Conservation (phyloP, 805 yeast species). For the Candida qinlingensis region DNA sequence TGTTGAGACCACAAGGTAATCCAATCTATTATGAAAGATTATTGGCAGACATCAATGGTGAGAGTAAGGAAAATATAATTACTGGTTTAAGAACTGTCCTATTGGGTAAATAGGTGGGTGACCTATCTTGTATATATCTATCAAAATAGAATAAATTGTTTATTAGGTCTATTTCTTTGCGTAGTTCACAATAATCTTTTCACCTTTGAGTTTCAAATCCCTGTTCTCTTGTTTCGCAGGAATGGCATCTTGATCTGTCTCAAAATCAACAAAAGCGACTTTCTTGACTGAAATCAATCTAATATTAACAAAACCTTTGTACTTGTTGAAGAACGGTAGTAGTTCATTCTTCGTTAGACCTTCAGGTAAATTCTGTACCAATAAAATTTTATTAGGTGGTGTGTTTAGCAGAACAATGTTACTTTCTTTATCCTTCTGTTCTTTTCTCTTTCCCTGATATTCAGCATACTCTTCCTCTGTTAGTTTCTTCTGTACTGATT, state of each 20-base stretch:
- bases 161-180: conserved; percentile 21
- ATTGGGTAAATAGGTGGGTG: conserved; percentile 53
- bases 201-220: conserved; percentile 18
- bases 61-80: conserved; percentile 57
- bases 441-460: conserved; percentile 17
- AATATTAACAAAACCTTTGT: conserved; percentile 58
- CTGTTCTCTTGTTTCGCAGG: conserved; percentile 28
- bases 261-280: conserved; percentile 80
- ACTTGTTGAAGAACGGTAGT: conserved; percentile 39
- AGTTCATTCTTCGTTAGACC: conserved; percentile 37
- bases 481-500: conserved; percentile 14
- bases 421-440: conserved; percentile 15
- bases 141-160: neutral
- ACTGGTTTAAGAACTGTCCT: conserved; percentile 70
- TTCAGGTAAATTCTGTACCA: conserved; percentile 60
- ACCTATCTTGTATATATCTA: neutral
- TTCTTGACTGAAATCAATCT: conserved; percentile 62
- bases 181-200: conserved; percentile 21
- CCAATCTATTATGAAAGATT: conserved; percentile 73
- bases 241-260: conserved; percentile 46
- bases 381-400: conserved; percentile 67
- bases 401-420: conserved; percentile 14
- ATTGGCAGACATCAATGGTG: conserved; percentile 64
- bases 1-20: conserved; percentile 78
- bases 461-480: conserved; percentile 9